Base-by-base conservation (phyloP, 257 asterid genomes). In the Petunia axillaris region DNA sequence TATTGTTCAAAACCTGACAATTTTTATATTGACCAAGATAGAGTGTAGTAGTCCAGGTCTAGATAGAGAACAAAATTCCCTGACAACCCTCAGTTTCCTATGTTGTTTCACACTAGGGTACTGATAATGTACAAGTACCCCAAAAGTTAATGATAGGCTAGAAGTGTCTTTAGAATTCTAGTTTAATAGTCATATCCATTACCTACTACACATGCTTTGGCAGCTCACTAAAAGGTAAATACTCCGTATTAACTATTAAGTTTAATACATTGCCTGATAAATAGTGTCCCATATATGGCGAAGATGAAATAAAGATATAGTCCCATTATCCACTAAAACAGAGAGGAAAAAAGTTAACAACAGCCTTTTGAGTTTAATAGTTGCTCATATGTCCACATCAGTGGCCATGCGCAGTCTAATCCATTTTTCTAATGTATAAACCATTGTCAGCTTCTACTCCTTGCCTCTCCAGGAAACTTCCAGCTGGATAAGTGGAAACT, bases 361-460 rank as follows among this genome's bases (percentile, higher is more conserved):
- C 14, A 66, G 41, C 36, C 75, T 66, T 40, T 65, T 0, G 7
- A 40, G 1, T 15, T n/a, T 58, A 15, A 2, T 15, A 58, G 64
- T 54, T 13, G 16, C 14, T 64, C 7, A 38, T 38, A 64, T 40
- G 37, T 64, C 71, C 75, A 66, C 3, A 7, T 7, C 54, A 43
- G 75, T 68, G 76, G 76, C 44, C 9, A 25, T 16, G 55, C 44
- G 76, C n/a, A 60, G 60, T 59, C 62, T 55, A 59, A 11, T 16
- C 65, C 65, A 25, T 60, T 7, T 60, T 60, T 35, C 39, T 60
- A 25, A 4, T 2, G 65, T 25, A 25, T 60, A 60, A 59, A 25
- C 65, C 64, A 16, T 5, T 16, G 8, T 4, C 11, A 6, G 64
- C 64, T 16, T 16, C 64, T 59, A 59, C 2, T 58, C 37, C 35